phyloP scores from a whole-genome alignment of 2,329 filamentous ascomycete genomes.

The Alternaria solani region DNA sequence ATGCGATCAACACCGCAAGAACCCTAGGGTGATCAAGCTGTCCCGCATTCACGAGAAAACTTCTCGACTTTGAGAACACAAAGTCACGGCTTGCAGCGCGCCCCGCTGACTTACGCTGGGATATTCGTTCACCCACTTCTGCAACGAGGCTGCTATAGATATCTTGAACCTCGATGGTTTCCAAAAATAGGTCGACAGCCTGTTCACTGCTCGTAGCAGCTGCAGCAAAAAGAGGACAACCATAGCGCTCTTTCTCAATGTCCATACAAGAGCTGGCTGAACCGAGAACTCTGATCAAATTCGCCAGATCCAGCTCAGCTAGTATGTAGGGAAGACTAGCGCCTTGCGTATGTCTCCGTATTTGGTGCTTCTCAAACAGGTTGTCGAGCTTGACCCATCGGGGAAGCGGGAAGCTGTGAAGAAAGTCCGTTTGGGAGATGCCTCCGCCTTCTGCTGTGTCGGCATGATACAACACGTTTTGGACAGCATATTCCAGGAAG shows the following conservation, averaged over 20 bases:
- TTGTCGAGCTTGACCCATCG: constrained; percentile 47
- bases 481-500: constrained; percentile 59
- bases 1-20: background rate
- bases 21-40: background rate
- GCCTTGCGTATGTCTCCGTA: constrained; percentile 21
- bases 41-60: background rate
- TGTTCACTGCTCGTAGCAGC: background rate
- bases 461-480: constrained; percentile 54
- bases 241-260: constrained; percentile 42
- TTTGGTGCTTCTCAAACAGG: constrained; percentile 41
- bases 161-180: background rate
- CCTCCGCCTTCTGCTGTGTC: constrained; percentile 43
- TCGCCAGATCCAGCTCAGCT: constrained; percentile 29
- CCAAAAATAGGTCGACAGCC: background rate
- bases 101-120: background rate
- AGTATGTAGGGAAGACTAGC: constrained; percentile 31
- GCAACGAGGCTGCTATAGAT: background rate
- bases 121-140: background rate
- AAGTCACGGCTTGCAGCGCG: background rate
- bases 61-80: background rate
- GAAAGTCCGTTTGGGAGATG: constrained; percentile 28
- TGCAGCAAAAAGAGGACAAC: constrained; percentile 49
- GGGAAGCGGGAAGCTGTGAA: constrained; percentile 31
- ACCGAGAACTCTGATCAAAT: constrained; percentile 41
- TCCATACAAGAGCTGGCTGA: constrained; percentile 26